These are phyloP conservation scores for Suillus americanus DNA, from an alignment of 768 basidiomycete genomes.

Conservation along the genomic window DNA sequence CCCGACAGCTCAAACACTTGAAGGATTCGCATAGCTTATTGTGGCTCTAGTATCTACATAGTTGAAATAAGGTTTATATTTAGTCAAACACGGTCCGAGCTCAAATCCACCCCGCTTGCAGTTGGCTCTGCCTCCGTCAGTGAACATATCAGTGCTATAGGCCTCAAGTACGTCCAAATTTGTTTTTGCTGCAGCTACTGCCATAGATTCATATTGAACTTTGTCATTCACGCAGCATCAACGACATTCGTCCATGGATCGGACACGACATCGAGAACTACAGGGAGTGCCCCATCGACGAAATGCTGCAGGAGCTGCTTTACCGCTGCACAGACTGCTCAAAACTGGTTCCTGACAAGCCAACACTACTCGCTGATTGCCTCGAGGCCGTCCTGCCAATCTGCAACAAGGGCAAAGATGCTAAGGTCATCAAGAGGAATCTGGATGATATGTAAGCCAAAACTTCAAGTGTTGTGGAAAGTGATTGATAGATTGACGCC, in stretches of 20 bases:
- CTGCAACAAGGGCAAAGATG: not conserved
- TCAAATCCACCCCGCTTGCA: slow-evolving; percentile 3
- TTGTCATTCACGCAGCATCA: not conserved
- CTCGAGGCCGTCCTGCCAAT: slow-evolving; percentile 1
- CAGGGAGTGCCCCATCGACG: not conserved
- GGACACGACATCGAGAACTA: not conserved
- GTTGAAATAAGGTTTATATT: too few species aligned
- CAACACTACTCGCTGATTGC: not conserved
- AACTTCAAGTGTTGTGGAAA: not conserved
- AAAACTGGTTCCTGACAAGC: not conserved
- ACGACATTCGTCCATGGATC: not conserved
- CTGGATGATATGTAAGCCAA: not conserved
- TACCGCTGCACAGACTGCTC: not conserved
- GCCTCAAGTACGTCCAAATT: not conserved
- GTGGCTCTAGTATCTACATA: too few species aligned
- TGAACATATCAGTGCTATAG: not conserved
- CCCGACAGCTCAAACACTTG: too few species aligned
- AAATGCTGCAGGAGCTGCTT: slow-evolving; percentile 2
- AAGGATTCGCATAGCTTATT: too few species aligned
- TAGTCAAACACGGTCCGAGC: too few species aligned
- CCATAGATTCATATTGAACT: not conserved
- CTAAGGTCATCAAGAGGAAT: not conserved
- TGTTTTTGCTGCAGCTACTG: not conserved
- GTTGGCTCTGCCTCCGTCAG: not conserved
- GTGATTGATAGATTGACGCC: not conserved